A percentile compares a stretch with the other conserved stretches of the same genome.
These are phyloP conservation scores for Arctium minus DNA, from an alignment of 129 eudicot genomes.

Conservation along the genomic window DNA sequence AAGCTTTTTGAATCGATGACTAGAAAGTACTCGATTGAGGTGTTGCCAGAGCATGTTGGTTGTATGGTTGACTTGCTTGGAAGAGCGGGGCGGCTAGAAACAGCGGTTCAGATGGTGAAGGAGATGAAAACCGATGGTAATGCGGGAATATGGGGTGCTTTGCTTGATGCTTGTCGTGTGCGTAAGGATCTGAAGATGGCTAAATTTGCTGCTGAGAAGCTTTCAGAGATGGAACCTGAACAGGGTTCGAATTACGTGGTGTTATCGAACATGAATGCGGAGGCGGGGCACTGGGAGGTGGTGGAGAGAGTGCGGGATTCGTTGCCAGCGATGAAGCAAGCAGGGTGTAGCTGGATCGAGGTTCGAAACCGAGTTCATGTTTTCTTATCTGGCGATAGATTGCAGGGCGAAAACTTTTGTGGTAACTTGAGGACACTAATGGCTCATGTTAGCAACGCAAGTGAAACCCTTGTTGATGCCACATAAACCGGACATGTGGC, in stretches of 20 bases:
- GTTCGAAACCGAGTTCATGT: slow-evolving; percentile 34
- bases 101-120: slow-evolving; percentile 34
- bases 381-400: slow-evolving; percentile 31
- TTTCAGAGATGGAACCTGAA: slow-evolving; percentile 46
- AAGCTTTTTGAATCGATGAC: slow-evolving; percentile 37
- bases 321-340: slow-evolving; percentile 39
- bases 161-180: slow-evolving; percentile 39
- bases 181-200: slow-evolving; percentile 44
- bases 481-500: neutral
- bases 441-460: slow-evolving; percentile 15
- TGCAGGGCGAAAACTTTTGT: slow-evolving; percentile 2
- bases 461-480: slow-evolving; percentile 1
- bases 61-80: slow-evolving; percentile 63
- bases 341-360: slow-evolving; percentile 67
- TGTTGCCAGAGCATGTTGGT: slow-evolving; percentile 49
- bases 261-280: slow-evolving; percentile 52
- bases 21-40: slow-evolving; percentile 34
- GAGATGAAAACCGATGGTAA: slow-evolving; percentile 35
- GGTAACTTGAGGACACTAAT: neutral
- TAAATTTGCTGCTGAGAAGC: slow-evolving; percentile 42
- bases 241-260: slow-evolving; percentile 39
- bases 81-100: slow-evolving; percentile 53
- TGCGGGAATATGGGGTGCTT: slow-evolving; percentile 62
- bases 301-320: slow-evolving; percentile 44
- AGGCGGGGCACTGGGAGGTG: slow-evolving; percentile 52